Percentiles rank a stretch among this genome's conserved stretches.
Conservation (phyloP, 1,284 basidiomycete genomes). For the Ustilago vetiveriae region DNA sequence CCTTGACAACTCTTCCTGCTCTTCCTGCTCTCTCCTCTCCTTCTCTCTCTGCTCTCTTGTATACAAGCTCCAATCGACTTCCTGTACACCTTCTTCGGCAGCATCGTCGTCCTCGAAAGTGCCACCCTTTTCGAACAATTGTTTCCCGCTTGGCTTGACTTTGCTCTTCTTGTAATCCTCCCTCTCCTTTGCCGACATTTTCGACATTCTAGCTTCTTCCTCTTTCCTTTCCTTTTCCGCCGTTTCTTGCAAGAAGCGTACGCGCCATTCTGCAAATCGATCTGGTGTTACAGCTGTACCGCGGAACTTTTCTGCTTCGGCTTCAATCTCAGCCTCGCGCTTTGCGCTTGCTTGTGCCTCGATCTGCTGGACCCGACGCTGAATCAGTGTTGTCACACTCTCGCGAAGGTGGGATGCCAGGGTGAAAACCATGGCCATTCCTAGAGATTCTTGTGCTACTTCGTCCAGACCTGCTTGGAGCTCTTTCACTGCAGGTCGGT, state of each 20-base stretch:
- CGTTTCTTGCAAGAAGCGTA: constrained; percentile 72
- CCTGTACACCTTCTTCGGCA: constrained; percentile 54
- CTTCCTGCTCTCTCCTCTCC: constrained; percentile 55
- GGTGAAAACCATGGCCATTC: constrained; percentile 98
- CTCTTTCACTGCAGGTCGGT: constrained; percentile 24
- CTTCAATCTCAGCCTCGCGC: constrained; percentile 78
- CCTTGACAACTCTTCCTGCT: constrained; percentile 29
- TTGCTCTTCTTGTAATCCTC: constrained; percentile 82
- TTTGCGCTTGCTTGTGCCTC: constrained; percentile 73
- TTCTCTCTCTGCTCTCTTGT: constrained; percentile 58
- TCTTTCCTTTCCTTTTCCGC: constrained; percentile 73
- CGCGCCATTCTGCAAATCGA: constrained; percentile 83
- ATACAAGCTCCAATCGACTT: constrained; percentile 61
- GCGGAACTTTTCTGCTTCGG: constrained; percentile 84
- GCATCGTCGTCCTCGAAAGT: constrained; percentile 48
- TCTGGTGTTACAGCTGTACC: constrained; percentile 88
- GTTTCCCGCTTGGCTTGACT: constrained; percentile 75
- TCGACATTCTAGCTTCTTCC: constrained; percentile 82
- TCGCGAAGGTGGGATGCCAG: constrained; percentile 88
- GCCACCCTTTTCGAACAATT: constrained; percentile 56
- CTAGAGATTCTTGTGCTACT: constrained; percentile 85
- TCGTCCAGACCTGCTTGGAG: constrained; percentile 71
- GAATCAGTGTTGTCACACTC: constrained; percentile 72
- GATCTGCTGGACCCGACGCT: constrained; percentile 73
- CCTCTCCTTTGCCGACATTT: constrained; percentile 80